A percentile compares a stretch with the other conserved stretches of the same genome.
Conservation (phyloP, 495 filamentous ascomycete genomes). For the Oleoguttula mirabilis region DNA sequence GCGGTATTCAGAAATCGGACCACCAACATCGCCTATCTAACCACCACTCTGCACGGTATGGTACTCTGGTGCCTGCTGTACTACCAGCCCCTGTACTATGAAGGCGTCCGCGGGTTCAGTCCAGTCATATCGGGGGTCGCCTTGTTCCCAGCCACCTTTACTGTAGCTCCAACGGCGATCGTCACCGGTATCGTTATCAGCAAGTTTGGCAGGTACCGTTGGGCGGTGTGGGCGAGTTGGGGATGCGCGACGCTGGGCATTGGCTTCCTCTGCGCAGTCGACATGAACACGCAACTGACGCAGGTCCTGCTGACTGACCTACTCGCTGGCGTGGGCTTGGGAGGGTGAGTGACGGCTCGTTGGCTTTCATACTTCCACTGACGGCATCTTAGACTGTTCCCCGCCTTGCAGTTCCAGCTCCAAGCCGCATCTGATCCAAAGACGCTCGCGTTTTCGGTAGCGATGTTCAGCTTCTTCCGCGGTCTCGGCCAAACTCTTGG, state of each 20-base stretch:
- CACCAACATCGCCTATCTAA: constrained; percentile 35
- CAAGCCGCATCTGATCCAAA: constrained; percentile 38
- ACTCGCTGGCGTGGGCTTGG: constrained; percentile 37
- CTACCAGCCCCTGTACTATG: constrained; percentile 53
- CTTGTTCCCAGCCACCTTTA: constrained; percentile 48
- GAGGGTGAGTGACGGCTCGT: too few species aligned
- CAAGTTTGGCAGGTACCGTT: constrained; percentile 37
- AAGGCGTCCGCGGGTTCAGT: constrained; percentile 43
- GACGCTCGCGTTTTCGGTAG: constrained; percentile 37
- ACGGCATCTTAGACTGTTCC: constrained; percentile 38
- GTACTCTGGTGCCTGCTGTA: constrained; percentile 46
- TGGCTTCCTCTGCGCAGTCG: constrained; percentile 33
- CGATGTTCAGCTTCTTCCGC: constrained; percentile 49
- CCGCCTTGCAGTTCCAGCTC: constrained; percentile 39
- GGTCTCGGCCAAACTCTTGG: constrained; percentile 52
- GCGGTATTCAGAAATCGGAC: constrained; percentile 40
- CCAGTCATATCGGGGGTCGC: constrained; percentile 47
- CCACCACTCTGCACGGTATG: constrained; percentile 42
- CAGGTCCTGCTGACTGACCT: constrained; percentile 39
- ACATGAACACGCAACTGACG: constrained; percentile 37
- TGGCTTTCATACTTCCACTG: too few species aligned
- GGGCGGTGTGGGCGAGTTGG: constrained; percentile 45
- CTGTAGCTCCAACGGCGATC: constrained; percentile 38
- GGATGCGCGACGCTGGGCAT: constrained; percentile 35
- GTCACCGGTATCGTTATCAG: constrained; percentile 36